Conservation (phyloP, 495 filamentous ascomycete genomes). For the Neurospora pannonica region DNA sequence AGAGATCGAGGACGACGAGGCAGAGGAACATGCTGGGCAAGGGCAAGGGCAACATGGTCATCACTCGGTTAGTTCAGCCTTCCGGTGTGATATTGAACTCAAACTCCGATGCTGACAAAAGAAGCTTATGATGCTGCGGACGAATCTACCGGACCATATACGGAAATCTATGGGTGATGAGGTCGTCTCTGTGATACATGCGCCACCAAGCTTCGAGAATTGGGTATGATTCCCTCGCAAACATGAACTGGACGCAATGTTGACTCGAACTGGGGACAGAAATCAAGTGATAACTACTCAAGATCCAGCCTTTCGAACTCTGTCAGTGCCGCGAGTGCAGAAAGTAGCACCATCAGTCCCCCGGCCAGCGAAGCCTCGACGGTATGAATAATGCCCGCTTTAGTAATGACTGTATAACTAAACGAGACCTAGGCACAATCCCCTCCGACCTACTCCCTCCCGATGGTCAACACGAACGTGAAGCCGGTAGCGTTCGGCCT, state of each 20-base stretch:
- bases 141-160: slow-evolving; percentile 44
- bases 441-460: slow-evolving; percentile 38
- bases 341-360: slow-evolving; percentile 18
- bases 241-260: not conserved
- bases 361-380: slow-evolving; percentile 25
- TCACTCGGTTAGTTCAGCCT: slow-evolving; percentile 26
- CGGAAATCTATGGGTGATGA: slow-evolving; percentile 56
- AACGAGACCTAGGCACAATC: slow-evolving; percentile 16
- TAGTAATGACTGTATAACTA: not conserved
- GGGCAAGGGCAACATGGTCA: slow-evolving; percentile 16
- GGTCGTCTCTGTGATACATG: slow-evolving; percentile 79
- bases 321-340: slow-evolving; percentile 13
- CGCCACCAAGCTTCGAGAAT: slow-evolving; percentile 64
- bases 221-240: slow-evolving; percentile 49
- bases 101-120: slow-evolving; percentile 13
- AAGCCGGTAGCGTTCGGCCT: slow-evolving; percentile 51
- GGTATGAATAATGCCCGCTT: slow-evolving; percentile 14
- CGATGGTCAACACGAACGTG: slow-evolving; percentile 61
- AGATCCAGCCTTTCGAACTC: slow-evolving; percentile 16
- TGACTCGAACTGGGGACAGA: slow-evolving; percentile 18
- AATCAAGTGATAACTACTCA: slow-evolving; percentile 21
- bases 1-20: slow-evolving; percentile 63
- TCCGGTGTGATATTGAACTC: slow-evolving; percentile 1
- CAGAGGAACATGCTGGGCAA: slow-evolving; percentile 32
- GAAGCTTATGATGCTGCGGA: slow-evolving; percentile 50